These are phyloP conservation scores for Candida quercuum DNA, from an alignment of 805 yeast species.

Conservation along the genomic window DNA sequence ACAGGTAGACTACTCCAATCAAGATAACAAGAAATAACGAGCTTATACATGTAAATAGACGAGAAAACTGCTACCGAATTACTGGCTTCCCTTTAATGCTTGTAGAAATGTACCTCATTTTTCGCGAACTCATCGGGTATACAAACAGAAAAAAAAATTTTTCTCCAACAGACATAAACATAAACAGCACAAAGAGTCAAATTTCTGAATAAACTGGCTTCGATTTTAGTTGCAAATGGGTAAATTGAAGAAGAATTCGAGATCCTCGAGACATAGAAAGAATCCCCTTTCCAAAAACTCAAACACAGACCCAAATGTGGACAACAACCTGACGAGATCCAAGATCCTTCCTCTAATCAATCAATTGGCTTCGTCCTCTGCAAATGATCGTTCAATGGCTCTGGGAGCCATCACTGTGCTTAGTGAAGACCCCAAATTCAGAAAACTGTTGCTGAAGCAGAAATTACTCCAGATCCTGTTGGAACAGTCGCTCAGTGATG, in stretches of 20 bases:
- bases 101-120: no score
- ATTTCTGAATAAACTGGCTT: no score
- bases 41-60: no score
- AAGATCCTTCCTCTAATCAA: slow-evolving; percentile 65
- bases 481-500: slow-evolving; percentile 61
- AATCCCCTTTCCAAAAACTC: slow-evolving; percentile 27
- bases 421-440: slow-evolving; percentile 60
- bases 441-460: slow-evolving; percentile 64
- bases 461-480: slow-evolving; percentile 59
- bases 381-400: slow-evolving; percentile 76
- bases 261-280: slow-evolving; percentile 36
- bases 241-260: slow-evolving; percentile 64
- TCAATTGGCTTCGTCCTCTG: slow-evolving; percentile 54
- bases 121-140: no score
- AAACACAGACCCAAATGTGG: slow-evolving; percentile 36
- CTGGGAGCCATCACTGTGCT: slow-evolving; percentile 65
- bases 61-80: no score
- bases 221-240: slow-evolving; percentile 47
- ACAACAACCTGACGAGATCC: slow-evolving; percentile 42
- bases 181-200: no score
- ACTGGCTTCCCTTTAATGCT: no score
- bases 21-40: no score
- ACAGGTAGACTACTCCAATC: no score
- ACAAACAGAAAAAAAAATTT: no score
- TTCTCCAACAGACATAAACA: no score